phyloP scores from a whole-genome alignment of 805 yeast genomes.

The Crinitomyces ghanaensis region DNA sequence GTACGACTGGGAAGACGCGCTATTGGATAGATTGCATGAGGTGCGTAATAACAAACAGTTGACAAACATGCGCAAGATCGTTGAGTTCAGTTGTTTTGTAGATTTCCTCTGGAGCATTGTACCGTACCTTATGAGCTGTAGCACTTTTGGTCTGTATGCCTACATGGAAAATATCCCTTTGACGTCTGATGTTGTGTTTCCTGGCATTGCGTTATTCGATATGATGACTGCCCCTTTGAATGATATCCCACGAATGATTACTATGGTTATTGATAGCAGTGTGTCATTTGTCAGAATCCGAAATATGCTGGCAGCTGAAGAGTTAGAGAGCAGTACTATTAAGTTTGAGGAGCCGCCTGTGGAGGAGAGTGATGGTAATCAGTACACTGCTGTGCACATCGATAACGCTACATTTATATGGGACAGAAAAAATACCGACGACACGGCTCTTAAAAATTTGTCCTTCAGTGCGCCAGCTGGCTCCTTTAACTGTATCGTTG shows the following conservation, averaged over 20 bases:
- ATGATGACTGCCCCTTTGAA: constrained; percentile 39
- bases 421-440: constrained; percentile 32
- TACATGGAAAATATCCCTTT: constrained; percentile 51
- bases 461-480: constrained; percentile 58
- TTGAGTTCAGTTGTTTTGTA: constrained; percentile 57
- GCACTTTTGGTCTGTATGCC: constrained; percentile 77
- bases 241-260: constrained; percentile 39
- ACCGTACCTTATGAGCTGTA: constrained; percentile 81
- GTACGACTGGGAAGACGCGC: constrained; percentile 93
- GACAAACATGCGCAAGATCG: constrained; percentile 61
- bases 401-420: constrained; percentile 15
- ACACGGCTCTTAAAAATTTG: constrained; percentile 29
- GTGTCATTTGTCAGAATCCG: constrained; percentile 37
- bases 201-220: constrained; percentile 43
- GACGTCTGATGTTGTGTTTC: constrained; percentile 78
- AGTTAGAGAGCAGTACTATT: constrained; percentile 34
- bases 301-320: constrained; percentile 34
- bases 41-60: constrained; percentile 87
- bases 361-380: constrained; percentile 50
- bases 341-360: constrained; percentile 14
- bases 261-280: constrained; percentile 22
- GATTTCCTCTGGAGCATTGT: constrained; percentile 73
- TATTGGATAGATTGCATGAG: constrained; percentile 54
- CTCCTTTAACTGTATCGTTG: constrained; percentile 69
- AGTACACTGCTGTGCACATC: constrained; percentile 27